Percentiles rank a stretch among this genome's conserved stretches.
These are phyloP conservation scores for Puccinia coronata DNA, from an alignment of 1,284 basidiomycete species.

Conservation along the genomic window DNA sequence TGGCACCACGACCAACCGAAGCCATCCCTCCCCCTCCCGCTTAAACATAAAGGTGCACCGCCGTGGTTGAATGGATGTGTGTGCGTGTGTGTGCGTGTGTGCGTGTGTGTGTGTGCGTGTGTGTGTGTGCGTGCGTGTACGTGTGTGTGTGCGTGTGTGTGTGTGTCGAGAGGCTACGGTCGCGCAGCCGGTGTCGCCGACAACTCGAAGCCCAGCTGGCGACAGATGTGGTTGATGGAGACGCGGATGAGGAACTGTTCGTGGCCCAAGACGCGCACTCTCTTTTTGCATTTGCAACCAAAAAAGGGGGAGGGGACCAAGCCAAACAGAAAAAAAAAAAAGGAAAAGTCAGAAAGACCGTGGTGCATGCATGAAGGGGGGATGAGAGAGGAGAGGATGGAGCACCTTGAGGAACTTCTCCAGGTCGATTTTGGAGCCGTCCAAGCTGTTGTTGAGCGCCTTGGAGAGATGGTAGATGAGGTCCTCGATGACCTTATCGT, in stretches of 20 bases:
- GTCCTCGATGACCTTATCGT: constrained; percentile 97
- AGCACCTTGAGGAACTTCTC: constrained; percentile 84
- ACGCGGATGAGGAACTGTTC: constrained; percentile 83
- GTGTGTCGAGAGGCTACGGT: too few relatives aligned
- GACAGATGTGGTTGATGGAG: constrained; percentile 56
- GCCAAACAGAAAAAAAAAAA: neutral
- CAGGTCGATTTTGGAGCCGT: constrained; percentile 74
- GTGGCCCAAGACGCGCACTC: constrained; percentile 79
- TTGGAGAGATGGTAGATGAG: constrained; percentile 95
- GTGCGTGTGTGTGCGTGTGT: too few relatives aligned
- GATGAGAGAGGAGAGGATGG: neutral
- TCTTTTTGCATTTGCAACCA: constrained; percentile 62
- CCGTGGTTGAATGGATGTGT: too few relatives aligned
- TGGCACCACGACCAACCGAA: too few relatives aligned
- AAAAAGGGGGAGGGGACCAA: constrained; percentile 43
- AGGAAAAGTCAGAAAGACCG: too few relatives aligned
- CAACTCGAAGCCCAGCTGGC: constrained; percentile 42
- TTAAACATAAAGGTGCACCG: too few relatives aligned
- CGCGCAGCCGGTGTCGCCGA: too few relatives aligned
- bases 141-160: too few relatives aligned
- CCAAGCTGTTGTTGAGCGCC: constrained; percentile 71
- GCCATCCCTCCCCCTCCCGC: too few relatives aligned
- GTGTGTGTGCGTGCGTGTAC: too few relatives aligned
- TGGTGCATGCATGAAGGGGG: constrained; percentile 49
- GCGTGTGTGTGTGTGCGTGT: too few relatives aligned